Evolutionary conservation across 2,329 filamentous ascomycete species (phyloP).

Genomic region (Trichoderma endophyticum): DNA sequence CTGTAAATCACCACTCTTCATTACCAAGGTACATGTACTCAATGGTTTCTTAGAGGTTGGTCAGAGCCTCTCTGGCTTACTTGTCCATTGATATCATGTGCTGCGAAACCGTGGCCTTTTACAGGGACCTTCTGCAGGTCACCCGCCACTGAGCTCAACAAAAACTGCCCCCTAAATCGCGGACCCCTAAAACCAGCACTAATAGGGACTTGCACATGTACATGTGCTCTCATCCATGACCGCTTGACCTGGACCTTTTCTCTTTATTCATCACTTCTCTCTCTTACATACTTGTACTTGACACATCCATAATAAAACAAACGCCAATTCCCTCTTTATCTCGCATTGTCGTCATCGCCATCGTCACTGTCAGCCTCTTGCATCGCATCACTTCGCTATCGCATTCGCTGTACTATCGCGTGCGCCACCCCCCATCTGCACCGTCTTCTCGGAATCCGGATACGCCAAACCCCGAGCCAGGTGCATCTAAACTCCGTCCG

Average conservation of each 20-base stretch:
- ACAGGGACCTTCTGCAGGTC: background rate
- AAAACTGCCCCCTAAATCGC: constrained; percentile 9
- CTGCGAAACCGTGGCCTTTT: background rate
- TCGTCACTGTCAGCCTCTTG: background rate
- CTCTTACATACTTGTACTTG: background rate
- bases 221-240: constrained; percentile 2
- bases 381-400: background rate
- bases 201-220: background rate
- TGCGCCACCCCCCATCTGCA: background rate
- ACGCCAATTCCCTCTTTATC: background rate
- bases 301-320: background rate
- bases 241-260: background rate
- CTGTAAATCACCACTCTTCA: background rate
- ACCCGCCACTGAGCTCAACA: constrained; percentile 4
- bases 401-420: background rate
- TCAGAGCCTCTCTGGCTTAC: background rate
- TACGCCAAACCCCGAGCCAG: constrained; percentile 10
- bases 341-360: background rate
- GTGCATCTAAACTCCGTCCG: constrained; percentile 6
- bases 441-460: constrained; percentile 8
- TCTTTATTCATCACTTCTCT: background rate
- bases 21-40: background rate
- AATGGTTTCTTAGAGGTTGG: no score
- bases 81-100: background rate
- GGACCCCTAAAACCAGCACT: background rate